Percentiles rank a stretch among this genome's conserved stretches.
These are phyloP conservation scores for Amanita thiersii DNA, from an alignment of 768 basidiomycete species.

Conservation along the genomic window DNA sequence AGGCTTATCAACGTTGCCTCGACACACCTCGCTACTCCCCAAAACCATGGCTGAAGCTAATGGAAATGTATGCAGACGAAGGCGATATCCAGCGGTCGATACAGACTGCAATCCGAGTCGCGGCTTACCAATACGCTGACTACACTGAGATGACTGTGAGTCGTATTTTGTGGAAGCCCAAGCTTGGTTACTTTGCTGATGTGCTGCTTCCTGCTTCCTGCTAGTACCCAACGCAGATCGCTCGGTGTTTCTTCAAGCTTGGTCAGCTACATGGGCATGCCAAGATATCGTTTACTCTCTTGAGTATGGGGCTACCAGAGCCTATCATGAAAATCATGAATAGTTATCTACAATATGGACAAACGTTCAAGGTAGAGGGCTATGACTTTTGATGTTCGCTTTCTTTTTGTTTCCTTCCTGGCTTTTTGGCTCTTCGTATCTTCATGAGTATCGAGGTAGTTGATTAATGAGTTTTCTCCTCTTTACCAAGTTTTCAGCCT, in stretches of 20 bases:
- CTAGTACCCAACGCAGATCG: conserved; percentile 87
- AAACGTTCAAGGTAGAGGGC: conserved; percentile 82
- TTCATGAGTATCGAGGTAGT: neutral
- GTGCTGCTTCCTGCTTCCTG: conserved; percentile 4
- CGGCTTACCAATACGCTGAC: conserved; percentile 87
- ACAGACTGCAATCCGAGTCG: conserved; percentile 88
- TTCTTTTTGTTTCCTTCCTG: conserved; percentile 5
- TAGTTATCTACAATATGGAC: conserved; percentile 82
- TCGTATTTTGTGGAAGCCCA: no score
- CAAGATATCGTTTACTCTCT: conserved; percentile 87
- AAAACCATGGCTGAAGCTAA: conserved; percentile 89
- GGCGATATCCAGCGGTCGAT: conserved; percentile 87
- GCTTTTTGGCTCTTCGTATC: conserved; percentile 1
- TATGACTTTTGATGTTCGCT: conserved; percentile 75
- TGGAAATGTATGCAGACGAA: conserved; percentile 97
- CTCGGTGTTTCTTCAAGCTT: conserved; percentile 87
- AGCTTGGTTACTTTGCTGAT: neutral
- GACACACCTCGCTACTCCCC: conserved; percentile 79
- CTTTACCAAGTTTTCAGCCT: no score
- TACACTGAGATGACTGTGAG: conserved; percentile 84
- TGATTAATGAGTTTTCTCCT: no score
- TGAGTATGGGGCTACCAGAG: conserved; percentile 92
- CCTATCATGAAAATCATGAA: conserved; percentile 91
- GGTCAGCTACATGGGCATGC: conserved; percentile 89
- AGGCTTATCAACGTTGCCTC: conserved; percentile 92